These are phyloP conservation scores for Geosmithia putterillii DNA, from an alignment of 2,329 filamentous ascomycete genomes.

Conservation along the genomic window DNA sequence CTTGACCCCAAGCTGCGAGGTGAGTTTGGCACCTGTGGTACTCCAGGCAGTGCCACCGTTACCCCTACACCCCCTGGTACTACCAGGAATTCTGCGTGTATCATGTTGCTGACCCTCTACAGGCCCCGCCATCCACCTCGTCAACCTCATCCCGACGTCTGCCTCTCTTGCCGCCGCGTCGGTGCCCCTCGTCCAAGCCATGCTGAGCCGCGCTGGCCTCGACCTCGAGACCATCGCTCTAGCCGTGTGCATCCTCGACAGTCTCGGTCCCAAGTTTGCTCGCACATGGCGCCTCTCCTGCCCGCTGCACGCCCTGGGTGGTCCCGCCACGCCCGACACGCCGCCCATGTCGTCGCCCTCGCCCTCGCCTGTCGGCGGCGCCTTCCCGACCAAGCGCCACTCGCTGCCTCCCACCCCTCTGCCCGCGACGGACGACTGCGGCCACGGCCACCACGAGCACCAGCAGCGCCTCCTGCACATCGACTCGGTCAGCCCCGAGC, in stretches of 20 bases:
- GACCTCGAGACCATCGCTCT: conserved; percentile 51
- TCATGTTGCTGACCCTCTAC: conserved; percentile 4
- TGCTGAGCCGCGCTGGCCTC: conserved; percentile 44
- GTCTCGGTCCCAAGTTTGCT: conserved; percentile 49
- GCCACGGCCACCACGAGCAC: conserved; percentile 11
- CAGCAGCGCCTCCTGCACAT: conserved; percentile 33
- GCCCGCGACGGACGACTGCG: conserved; percentile 9
- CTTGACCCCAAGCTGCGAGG: conserved; percentile 25
- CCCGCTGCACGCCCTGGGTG: conserved; percentile 24
- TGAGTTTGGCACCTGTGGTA: conserved; percentile 10
- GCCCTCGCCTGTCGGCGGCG: conserved; percentile 24
- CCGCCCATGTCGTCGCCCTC: conserved; percentile 31
- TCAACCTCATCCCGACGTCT: conserved; percentile 52
- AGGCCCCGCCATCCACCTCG: conserved; percentile 55
- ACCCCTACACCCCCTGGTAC: no score
- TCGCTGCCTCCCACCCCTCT: conserved; percentile 30
- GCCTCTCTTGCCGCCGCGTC: conserved; percentile 49
- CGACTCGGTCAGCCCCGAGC: conserved; percentile 47
- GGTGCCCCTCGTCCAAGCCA: conserved; percentile 44
- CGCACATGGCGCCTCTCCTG: conserved; percentile 49
- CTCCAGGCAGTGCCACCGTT: background rate
- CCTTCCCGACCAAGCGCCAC: conserved; percentile 26
- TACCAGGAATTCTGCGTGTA: no score
- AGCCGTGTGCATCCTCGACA: conserved; percentile 55
- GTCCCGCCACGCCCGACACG: conserved; percentile 7